These are phyloP conservation scores for Dactylellina leptospora DNA, from an alignment of 2,329 filamentous ascomycete species.

Conservation along the genomic window DNA sequence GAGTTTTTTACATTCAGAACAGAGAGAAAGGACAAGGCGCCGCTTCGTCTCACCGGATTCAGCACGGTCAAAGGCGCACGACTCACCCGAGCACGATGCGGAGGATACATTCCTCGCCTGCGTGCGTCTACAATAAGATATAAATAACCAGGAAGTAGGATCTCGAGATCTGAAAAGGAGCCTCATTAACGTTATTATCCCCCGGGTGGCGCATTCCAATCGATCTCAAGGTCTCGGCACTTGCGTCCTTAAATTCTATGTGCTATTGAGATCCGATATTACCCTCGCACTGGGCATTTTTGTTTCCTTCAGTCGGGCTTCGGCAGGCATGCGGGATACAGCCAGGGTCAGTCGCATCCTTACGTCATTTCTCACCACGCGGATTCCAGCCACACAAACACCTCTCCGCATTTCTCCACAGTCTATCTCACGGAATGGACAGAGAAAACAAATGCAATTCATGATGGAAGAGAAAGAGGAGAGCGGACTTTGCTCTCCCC, in stretches of 20 bases:
- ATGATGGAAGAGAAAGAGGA: neutral
- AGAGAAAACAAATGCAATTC: neutral
- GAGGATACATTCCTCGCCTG: neutral
- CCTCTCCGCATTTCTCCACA: neutral
- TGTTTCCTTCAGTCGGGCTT: conserved; percentile 1
- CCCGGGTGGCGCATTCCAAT: neutral
- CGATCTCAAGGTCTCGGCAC: neutral
- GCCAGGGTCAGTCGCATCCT: conserved; percentile 22
- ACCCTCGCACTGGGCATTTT: neutral
- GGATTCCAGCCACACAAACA: neutral
- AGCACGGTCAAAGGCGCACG: conserved; percentile 13
- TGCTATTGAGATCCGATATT: neutral
- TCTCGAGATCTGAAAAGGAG: no score
- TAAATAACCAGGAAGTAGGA: no score
- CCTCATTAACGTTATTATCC: neutral
- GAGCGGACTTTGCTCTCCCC: neutral
- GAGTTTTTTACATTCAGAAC: neutral
- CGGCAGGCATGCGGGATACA: conserved; percentile 16
- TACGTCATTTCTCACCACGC: conserved; percentile 50
- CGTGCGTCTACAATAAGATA: no score
- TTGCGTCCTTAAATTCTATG: neutral
- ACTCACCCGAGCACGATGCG: neutral
- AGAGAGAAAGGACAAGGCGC: neutral
- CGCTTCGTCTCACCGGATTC: conserved; percentile 5
- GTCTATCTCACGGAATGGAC: neutral